Percentiles rank a stretch among this genome's conserved stretches.
Evolutionary conservation across 23 red algal genomes (phyloP).

Genomic region (Gracilaria domingensis): DNA sequence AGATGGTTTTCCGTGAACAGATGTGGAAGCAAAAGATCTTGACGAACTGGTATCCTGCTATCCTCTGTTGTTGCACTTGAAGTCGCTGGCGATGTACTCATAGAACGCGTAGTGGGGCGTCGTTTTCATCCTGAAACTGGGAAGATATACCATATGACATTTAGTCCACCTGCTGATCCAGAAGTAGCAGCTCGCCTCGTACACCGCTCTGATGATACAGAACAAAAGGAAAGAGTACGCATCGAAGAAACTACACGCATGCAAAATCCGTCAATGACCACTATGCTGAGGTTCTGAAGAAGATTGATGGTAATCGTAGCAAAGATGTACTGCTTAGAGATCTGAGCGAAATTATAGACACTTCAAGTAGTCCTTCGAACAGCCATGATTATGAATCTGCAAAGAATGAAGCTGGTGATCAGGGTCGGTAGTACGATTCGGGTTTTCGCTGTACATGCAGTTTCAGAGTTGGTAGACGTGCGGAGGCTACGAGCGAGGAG

Average conservation of each 20-base stretch:
- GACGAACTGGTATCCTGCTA: conserved; percentile 70
- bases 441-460: conserved; percentile 34
- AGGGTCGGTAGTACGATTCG: conserved; percentile 1
- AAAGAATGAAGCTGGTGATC: neutral
- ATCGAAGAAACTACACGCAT: conserved; percentile 79
- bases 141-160: conserved; percentile 93
- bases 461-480: conserved; percentile 74
- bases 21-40: conserved; percentile 83
- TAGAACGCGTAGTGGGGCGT: conserved; percentile 88
- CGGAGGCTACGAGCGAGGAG: conserved; percentile 64
- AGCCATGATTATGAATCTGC: conserved; percentile 5
- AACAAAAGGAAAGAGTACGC: conserved; percentile 82
- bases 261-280: conserved; percentile 73
- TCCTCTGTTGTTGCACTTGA: conserved; percentile 84
- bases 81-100: conserved; percentile 80
- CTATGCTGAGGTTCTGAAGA: conserved; percentile 66
- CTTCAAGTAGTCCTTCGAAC: neutral
- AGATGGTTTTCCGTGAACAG: conserved; percentile 96
- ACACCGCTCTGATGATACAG: conserved; percentile 90
- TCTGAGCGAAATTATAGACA: conserved; percentile 71
- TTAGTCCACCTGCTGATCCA: conserved; percentile 78
- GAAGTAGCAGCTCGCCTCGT: conserved; percentile 77
- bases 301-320: conserved; percentile 82
- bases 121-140: conserved; percentile 92
- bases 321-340: conserved; percentile 77